Base-by-base conservation (phyloP, 2,329 filamentous ascomycete genomes). In the Nigrograna mackinnonii region DNA sequence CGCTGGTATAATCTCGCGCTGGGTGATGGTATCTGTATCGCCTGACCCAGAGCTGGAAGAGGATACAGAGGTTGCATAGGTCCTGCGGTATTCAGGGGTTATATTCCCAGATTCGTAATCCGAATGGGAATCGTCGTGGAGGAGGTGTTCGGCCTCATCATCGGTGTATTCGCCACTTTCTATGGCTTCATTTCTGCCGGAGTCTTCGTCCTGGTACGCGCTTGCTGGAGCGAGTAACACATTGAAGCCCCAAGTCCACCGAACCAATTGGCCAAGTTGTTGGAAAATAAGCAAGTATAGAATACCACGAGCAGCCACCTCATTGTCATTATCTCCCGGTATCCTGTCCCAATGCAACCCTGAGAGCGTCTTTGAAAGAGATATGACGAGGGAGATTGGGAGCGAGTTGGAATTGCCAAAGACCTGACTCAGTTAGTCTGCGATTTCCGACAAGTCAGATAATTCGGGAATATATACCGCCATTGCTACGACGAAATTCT, bases 401-500 rank as follows among this genome's bases (percentile, higher is more conserved):
- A 99, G 80, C 14, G 94, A 97, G 71, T 99, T 99, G 22, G 92
- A 97, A 69, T 99, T 99, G 57, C 92, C 94, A 67, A 99, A 99
- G 36, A 97, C 82, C 82, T 84, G 48, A 20, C 35, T 22, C 7
- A 16, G 47, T 65, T 35, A 62, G 62, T 30, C 13, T 38, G 16
- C 11, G 11, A 35, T 33, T 18, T 9, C 9, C 11, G 11, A 12
- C 31, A 17, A 9, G 3, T 12, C 16, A 9, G 31, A 13, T 12
- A 41, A 42, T 14, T 35, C 12, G 13, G 28, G 35, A 17, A 30
- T 14, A 69, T 77, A 52, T 74, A 84, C 84, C 36, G 89, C 91
- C 94, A 99, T 99, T 39, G 94, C 94, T 22, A 90, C 88, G 31
- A 99, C 87, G 62, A 99, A 99, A 72, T 99, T 99, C 53, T 86